phyloP scores from a whole-genome alignment of 805 yeast species.

The Wickerhamiella musiphila region DNA sequence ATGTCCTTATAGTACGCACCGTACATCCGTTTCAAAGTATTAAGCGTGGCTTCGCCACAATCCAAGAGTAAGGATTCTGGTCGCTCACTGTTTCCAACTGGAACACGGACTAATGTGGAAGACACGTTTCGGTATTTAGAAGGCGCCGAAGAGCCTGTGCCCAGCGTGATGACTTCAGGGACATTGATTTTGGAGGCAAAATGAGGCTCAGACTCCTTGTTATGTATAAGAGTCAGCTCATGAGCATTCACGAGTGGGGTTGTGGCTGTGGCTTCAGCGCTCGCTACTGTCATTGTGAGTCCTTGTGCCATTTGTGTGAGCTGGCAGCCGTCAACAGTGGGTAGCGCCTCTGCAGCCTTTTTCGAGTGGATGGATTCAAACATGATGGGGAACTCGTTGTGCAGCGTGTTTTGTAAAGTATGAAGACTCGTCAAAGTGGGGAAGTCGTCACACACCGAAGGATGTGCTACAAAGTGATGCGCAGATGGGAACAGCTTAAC shows the following conservation, averaged over 20 bases:
- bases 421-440: constrained; percentile 43
- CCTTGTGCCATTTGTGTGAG: constrained; percentile 1
- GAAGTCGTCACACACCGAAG: constrained; percentile 40
- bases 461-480: constrained; percentile 60
- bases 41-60: constrained; percentile 90
- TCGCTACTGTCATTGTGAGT: constrained; percentile 5
- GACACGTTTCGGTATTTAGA: constrained; percentile 72
- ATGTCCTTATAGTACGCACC: constrained; percentile 34
- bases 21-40: constrained; percentile 46
- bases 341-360: neutral
- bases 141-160: constrained; percentile 89
- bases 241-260: neutral
- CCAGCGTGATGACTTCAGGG: constrained; percentile 52
- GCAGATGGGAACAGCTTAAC: constrained; percentile 29
- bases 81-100: constrained; percentile 21
- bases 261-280: neutral
- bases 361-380: neutral
- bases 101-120: constrained; percentile 60
- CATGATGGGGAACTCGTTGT: constrained; percentile 15
- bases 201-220: neutral
- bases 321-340: neutral
- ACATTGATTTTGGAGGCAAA: constrained; percentile 6
- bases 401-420: constrained; percentile 14
- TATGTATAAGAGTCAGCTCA: neutral
- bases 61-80: constrained; percentile 52